Evolutionary conservation across 495 filamentous ascomycete genomes (phyloP), one percentile per base, ranked within the genome.

Genomic region (Lasiosphaeris hirsuta): DNA sequence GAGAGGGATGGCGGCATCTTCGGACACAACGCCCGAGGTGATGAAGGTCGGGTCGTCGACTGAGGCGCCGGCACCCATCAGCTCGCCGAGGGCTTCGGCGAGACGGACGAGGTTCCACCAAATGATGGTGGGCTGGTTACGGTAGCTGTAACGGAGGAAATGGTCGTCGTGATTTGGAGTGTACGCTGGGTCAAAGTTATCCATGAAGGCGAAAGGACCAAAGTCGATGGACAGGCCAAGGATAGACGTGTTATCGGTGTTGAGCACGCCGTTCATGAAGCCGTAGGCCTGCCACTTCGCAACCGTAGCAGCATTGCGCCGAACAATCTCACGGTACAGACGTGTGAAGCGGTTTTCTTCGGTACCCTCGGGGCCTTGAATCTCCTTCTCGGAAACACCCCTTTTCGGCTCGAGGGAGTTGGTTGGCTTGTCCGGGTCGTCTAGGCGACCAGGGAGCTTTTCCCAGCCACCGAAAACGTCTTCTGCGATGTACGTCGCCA

Each of bases 51-150:
- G 71, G 4, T 85, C 80, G 65, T 97, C 91, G 40, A 90, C 82
- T 33, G 69, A 66, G 13, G 75, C 65, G 2, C 87, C 90, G 0
- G 85, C 82, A 39, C 91, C 94, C 18, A 97, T 81, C 4, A 96
- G 81, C 70, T 98, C 94, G 39, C 90, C 94, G 0, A 97, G 69
- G n/a, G 86, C 83, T 73, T 97, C 94, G 52, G 90, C 94, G 0
- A 98, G 80, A 18, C 94, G 85, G 10, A 96, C 90, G 3, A 98
- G 80, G 64, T 98, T 98, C 94, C 94, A 98, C 94, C 94, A 98
- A 67, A 98, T 92, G 41, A 97, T 88, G 44, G 86, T 90, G 1
- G 94, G 92, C 65, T 98, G 94, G 72, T 97, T 97, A 53, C 84
- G 85, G 78, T 96, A 98, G 43, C 82, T 83, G 70, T 98, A 98